Evolutionary conservation across 2,329 filamentous ascomycete species (phyloP), one percentile per base, ranked within the genome.

Genomic region (Colletotrichum kahawae): DNA sequence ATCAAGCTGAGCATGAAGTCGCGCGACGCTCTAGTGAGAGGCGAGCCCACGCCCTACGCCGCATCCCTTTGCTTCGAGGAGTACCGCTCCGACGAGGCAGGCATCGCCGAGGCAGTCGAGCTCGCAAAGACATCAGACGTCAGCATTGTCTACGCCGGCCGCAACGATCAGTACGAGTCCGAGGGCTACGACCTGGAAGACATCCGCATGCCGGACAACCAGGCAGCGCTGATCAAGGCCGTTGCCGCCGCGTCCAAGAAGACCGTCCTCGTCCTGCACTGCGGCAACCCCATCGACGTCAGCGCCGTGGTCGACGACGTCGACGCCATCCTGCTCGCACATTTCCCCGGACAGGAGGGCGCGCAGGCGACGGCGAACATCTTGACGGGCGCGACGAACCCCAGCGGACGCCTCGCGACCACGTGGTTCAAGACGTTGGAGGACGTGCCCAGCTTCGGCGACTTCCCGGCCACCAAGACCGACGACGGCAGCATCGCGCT

Each of bases 91-190:
- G 74, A 76, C 14, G 66, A 74, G 14, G 56, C 56, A 1, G 71
- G 60, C 18, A 75, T 76, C 36, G 71, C 67, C 8, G 66, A 76
- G 14, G 74, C 74, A 2, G 74, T 68, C 12, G 71, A 54, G 7
- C 63, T 76, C 10, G 74, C 71, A 1, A 31, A 57, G n/a, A 18
- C 24, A 2, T 76, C 74, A 1, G 74, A 75, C 3, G 74, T 76
- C 4, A 76, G 71, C 71, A 56, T 76, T 31, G 16, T 76, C 62
- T 77, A 77, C 31, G 75, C 75, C 18, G 76, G 75, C 2, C 75
- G 76, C 14, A 71, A 70, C 62, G 71, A 72, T 33, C 76, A 75
- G 31, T 77, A 77, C 65, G 76, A 77, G 48, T 77, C 76, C 3
- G 71, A 77, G 48, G 75, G 74, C 5, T 77, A 71, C 57, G 76